phyloP scores from a whole-genome alignment of 2,329 filamentous ascomycete genomes.

The Claviceps monticola region DNA sequence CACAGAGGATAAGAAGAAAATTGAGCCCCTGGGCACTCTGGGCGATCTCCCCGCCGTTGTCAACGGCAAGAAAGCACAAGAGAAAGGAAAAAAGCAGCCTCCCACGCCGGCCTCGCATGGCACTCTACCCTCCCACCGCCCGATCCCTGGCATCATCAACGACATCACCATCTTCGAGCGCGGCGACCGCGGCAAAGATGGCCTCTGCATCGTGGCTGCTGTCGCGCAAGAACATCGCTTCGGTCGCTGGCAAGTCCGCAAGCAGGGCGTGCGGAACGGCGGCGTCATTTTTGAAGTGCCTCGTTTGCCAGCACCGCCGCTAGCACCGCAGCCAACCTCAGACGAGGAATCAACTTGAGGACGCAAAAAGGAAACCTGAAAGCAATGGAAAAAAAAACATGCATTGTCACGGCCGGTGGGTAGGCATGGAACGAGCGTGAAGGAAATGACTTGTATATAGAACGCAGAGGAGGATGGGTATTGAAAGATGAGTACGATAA shows the following conservation, averaged over 20 bases:
- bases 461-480: no score
- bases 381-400: no score
- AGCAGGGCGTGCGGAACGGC: conserved; percentile 56
- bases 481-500: no score
- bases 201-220: conserved; percentile 73
- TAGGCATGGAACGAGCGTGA: no score
- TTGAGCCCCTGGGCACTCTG: conserved; percentile 59
- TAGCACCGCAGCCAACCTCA: background rate
- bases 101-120: background rate
- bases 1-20: conserved; percentile 64
- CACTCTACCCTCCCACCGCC: conserved; percentile 5
- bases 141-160: conserved; percentile 68
- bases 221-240: conserved; percentile 77
- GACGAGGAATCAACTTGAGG: conserved; percentile 11
- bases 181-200: conserved; percentile 60
- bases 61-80: conserved; percentile 11
- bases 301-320: conserved; percentile 18
- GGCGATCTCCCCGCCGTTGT: conserved; percentile 24
- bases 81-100: conserved; percentile 9
- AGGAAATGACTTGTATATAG: no score
- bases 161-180: conserved; percentile 78
- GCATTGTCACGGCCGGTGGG: no score
- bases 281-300: conserved; percentile 80
- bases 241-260: conserved; percentile 61
- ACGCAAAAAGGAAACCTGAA: background rate